A percentile compares a stretch with the other conserved stretches of the same genome.
These are phyloP conservation scores for Penstemon eatonii DNA, from an alignment of 257 asterid genomes.

Conservation along the genomic window DNA sequence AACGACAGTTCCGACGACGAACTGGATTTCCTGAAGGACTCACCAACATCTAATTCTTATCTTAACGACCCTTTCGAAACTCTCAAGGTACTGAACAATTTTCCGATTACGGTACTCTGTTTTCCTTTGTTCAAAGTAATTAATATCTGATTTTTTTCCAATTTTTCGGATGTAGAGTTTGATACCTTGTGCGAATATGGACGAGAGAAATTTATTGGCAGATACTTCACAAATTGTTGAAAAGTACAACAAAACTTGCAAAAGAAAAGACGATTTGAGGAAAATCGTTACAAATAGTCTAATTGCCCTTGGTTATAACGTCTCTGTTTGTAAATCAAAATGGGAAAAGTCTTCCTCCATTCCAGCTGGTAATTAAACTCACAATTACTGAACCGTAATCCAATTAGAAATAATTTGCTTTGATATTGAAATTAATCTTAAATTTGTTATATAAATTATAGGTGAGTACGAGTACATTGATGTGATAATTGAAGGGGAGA, in stretches of 20 bases:
- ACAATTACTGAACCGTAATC: not conserved
- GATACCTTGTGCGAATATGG: constrained; percentile 61
- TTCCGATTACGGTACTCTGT: not conserved
- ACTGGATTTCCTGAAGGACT: constrained; percentile 66
- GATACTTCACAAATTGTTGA: constrained; percentile 77
- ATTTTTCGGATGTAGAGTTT: constrained; percentile 51
- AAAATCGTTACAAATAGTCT: constrained; percentile 66
- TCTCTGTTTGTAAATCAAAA: constrained; percentile 79
- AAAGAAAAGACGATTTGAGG: constrained; percentile 64
- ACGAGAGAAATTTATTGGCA: constrained; percentile 80
- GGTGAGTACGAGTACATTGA: constrained; percentile 91
- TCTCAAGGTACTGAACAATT: constrained; percentile 58
- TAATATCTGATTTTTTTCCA: constrained; percentile 15
- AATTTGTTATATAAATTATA: not conserved
- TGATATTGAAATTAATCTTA: not conserved
- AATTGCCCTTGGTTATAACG: constrained; percentile 59
- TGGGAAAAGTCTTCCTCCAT: constrained; percentile 80
- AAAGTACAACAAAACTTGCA: constrained; percentile 58
- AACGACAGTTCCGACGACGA: constrained; percentile 93
- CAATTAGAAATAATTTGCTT: not conserved
- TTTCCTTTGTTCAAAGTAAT: not conserved
- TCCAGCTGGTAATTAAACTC: constrained; percentile 67
- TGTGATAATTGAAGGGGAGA: constrained; percentile 62
- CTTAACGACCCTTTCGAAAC: constrained; percentile 62
- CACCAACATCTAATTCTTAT: constrained; percentile 51